Evolutionary conservation across 768 basidiomycete species (phyloP).

Genomic region (Amanita thiersii): DNA sequence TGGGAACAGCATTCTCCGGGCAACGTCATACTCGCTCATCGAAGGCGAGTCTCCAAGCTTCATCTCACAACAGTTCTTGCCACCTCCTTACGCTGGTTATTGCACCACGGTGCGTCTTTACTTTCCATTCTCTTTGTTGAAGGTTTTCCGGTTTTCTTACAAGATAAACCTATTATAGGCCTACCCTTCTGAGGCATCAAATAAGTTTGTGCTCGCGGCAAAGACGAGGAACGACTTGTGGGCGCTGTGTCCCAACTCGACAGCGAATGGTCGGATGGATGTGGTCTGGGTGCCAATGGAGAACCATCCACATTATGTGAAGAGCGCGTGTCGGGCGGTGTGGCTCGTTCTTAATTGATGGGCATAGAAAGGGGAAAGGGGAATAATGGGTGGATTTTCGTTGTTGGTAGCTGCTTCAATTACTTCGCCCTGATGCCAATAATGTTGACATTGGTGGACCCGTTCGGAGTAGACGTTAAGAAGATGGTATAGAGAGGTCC

Average conservation of each 20-base stretch:
- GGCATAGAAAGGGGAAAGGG: too few species aligned
- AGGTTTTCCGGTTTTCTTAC: not conserved
- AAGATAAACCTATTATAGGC: not conserved
- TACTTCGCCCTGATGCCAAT: too few species aligned
- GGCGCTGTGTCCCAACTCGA: conserved; percentile 5
- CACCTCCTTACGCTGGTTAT: conserved; percentile 5
- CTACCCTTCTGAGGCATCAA: not conserved
- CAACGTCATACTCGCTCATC: not conserved
- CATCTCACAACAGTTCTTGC: not conserved
- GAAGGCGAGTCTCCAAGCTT: not conserved
- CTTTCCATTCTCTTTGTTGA: not conserved
- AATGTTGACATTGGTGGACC: too few species aligned
- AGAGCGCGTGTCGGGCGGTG: not conserved
- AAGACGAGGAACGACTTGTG: not conserved
- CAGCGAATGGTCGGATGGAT: conserved; percentile 9
- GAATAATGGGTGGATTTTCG: too few species aligned
- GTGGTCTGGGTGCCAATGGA: not conserved
- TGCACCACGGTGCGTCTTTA: not conserved
- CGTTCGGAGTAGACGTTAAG: too few species aligned
- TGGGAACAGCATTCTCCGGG: not conserved
- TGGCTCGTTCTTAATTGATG: too few species aligned
- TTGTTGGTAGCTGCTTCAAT: too few species aligned
- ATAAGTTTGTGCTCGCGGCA: not conserved
- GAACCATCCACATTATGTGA: conserved; percentile 7
- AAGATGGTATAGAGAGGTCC: too few species aligned